phyloP scores from a whole-genome alignment of 129 eudicot species.

The Silybum marianum region DNA sequence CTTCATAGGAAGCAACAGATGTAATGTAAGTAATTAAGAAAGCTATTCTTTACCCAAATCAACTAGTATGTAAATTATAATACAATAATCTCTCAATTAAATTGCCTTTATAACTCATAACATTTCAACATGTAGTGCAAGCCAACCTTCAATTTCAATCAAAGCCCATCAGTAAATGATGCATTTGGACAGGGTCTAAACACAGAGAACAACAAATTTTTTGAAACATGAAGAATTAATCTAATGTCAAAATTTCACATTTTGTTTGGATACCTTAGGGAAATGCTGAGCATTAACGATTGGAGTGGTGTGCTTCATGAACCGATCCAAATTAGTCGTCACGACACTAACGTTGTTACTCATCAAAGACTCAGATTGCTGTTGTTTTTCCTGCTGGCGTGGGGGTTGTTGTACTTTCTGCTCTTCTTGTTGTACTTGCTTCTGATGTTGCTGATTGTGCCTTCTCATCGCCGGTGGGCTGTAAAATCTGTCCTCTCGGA shows the following conservation, averaged over 20 bases:
- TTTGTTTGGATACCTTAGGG: constrained; percentile 55
- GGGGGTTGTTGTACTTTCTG: constrained; percentile 40
- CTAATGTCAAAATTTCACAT: constrained; percentile 7
- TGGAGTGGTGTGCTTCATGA: constrained; percentile 88
- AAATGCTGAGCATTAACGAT: constrained; percentile 69
- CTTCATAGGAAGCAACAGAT: not conserved
- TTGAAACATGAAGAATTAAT: not conserved
- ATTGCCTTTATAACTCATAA: not conserved
- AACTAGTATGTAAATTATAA: not conserved
- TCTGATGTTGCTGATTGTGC: constrained; percentile 47
- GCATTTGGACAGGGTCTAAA: too few relatives aligned
- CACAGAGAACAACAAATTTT: too few relatives aligned
- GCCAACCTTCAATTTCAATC: not conserved
- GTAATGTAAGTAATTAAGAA: not conserved
- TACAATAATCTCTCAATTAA: not conserved
- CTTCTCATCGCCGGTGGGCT: constrained; percentile 88
- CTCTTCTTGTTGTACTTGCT: constrained; percentile 38
- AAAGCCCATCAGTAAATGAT: not conserved
- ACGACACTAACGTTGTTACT: constrained; percentile 8
- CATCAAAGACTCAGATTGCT: constrained; percentile 27
- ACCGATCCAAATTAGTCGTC: constrained; percentile 78
- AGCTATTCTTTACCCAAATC: not conserved
- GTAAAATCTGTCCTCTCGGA: constrained; percentile 75
- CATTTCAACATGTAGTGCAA: not conserved
- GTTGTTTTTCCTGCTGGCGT: constrained; percentile 28